Base-by-base conservation (phyloP, 1,284 basidiomycete genomes). In the Abortiporus biennis region DNA sequence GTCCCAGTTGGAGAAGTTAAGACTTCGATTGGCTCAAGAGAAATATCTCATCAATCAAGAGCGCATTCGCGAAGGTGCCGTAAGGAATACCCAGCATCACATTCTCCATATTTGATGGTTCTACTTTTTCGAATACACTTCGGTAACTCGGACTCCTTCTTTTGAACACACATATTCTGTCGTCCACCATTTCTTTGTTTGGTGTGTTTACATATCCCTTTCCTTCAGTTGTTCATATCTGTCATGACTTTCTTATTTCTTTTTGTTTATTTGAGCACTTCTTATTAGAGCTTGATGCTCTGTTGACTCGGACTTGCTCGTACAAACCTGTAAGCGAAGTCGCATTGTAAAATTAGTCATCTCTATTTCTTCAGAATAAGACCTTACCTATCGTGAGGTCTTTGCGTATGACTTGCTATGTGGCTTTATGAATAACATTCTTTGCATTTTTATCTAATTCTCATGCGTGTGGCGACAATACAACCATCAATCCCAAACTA, bases 1-100 rank as follows among this genome's bases (percentile, higher is more conserved):
- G 52, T 72, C 64, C 50, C 83, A 87, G 56, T 58, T 86, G 52
- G 71, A 74, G 53, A 78, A 72, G 58, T 61, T 86, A 51, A 69
- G 66, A 55, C 52, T 59, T 32, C 71, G 76, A 48, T 61, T 85
- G 56, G 66, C 71, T 49, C 56, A 63, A 34, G 66, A 69, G 56
- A 58, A 49, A 51, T 33, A 37, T 37, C 20, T 20, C 27, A 24
- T 15, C 38, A 23, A 35, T 25, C 37, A 17, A 13, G 29, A 31
- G 16, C 17, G 31, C 15, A 23, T 23, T 44, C 40, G 38, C 23
- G 38, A 30, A 9, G 51, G 61, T 51, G 50, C 59, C 46, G 75
- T 74, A 56, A 66, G 63, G 46, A 66, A 67, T 42, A 74, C 71
- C 55, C 53, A 59, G 38, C 62, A 60, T 38, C 54, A 55, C 17